Conservation (phyloP, 768 basidiomycete genomes). For the Gloeophyllum trabeum region DNA sequence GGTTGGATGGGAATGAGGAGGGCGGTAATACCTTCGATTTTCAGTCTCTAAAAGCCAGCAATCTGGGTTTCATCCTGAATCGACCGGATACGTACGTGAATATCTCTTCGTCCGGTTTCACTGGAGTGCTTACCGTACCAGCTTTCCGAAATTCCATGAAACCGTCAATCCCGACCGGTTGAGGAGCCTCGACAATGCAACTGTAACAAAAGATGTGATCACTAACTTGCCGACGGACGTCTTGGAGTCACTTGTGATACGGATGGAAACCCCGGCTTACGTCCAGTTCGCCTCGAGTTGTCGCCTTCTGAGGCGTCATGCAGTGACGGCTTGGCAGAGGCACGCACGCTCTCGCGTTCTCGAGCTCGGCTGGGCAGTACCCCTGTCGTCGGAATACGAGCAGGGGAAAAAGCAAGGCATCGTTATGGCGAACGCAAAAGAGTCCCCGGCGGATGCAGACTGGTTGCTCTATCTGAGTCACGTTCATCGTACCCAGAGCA, state of each 20-base stretch:
- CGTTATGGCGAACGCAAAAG: constrained; percentile 9
- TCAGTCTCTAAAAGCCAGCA: constrained; percentile 6
- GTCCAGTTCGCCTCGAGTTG: constrained; percentile 15
- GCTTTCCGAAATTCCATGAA: constrained; percentile 15
- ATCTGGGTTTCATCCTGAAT: constrained; percentile 11
- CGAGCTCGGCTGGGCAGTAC: constrained; percentile 15
- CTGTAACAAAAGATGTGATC: constrained; percentile 8
- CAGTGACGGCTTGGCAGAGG: constrained; percentile 13
- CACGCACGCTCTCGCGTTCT: constrained; percentile 14
- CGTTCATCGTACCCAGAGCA: constrained; percentile 13
- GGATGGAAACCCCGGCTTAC: constrained; percentile 12
- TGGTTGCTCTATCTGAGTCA: constrained; percentile 17
- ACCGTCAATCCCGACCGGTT: constrained; percentile 9
- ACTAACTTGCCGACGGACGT: constrained; percentile 13
- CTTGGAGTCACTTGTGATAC: constrained; percentile 11
- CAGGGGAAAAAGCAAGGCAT: neutral
- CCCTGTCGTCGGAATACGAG: constrained; percentile 8
- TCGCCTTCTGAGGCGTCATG: constrained; percentile 14
- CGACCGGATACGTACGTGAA: constrained; percentile 12
- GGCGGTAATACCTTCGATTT: constrained; percentile 13
- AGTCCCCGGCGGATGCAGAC: constrained; percentile 11
- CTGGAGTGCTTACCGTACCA: constrained; percentile 1
- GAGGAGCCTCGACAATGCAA: neutral
- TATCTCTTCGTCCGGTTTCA: neutral
- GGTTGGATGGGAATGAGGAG: constrained; percentile 4